Evolutionary conservation across 176 grass and related monocot species (phyloP).

Genomic region (Cocos nucifera): DNA sequence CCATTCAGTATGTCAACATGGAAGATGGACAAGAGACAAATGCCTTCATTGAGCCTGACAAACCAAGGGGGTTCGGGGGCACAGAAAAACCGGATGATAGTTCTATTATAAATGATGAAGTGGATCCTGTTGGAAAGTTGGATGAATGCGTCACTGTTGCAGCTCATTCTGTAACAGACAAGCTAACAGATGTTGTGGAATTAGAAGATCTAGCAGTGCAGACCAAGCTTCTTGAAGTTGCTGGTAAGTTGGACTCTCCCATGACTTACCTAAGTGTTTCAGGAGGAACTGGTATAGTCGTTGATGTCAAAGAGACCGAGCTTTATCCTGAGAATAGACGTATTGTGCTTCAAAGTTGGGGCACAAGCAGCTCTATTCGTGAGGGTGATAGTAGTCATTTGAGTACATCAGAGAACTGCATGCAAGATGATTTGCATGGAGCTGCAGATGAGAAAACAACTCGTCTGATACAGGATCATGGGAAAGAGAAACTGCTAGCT

Average conservation of each 20-base stretch:
- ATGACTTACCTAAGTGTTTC: constrained; percentile 1
- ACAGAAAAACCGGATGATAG: background rate
- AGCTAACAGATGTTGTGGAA: background rate
- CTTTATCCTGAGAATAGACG: background rate
- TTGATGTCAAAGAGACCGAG: background rate
- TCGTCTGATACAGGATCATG: background rate
- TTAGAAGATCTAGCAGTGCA: background rate
- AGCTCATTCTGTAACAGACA: background rate
- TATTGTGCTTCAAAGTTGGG: too few relatives aligned
- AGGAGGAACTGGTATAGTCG: background rate
- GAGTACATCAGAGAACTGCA: background rate
- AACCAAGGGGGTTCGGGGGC: background rate
- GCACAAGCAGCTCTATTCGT: too few relatives aligned
- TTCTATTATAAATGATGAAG: constrained; percentile 1
- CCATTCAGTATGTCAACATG: constrained; percentile 25
- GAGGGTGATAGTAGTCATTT: constrained; percentile 1
- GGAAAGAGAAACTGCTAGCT: background rate
- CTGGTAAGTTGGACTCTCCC: background rate
- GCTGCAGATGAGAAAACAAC: background rate
- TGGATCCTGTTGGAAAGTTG: background rate
- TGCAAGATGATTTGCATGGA: constrained; percentile 8
- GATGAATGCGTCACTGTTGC: background rate
- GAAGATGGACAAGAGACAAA: constrained; percentile 9
- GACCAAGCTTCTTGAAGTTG: constrained; percentile 4
- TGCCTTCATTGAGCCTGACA: background rate